Evolutionary conservation across 2,329 filamentous ascomycete genomes (phyloP).

Genomic region (Madurella mycetomatis): DNA sequence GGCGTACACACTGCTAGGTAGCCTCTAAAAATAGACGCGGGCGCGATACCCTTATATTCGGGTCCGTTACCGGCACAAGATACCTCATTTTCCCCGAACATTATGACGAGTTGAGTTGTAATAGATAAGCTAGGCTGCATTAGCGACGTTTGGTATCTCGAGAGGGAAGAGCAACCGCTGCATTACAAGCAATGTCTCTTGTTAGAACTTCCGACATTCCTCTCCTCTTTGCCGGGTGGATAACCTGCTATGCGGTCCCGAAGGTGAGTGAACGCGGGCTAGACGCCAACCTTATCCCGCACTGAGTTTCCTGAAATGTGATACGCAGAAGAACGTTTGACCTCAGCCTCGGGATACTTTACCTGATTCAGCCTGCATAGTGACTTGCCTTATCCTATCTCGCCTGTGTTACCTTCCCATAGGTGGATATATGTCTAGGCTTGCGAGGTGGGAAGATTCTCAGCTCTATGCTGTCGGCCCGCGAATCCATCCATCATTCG

Average conservation of each 20-base stretch:
- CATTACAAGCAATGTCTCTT: not conserved
- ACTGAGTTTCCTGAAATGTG: no score
- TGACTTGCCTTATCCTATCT: no score
- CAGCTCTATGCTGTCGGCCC: not conserved
- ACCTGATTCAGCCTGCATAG: no score
- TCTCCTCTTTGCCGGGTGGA: no score
- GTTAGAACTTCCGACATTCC: no score
- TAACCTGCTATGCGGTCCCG: no score
- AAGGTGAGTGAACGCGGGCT: no score
- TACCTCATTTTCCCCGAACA: not conserved
- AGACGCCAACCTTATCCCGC: no score
- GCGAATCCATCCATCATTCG: not conserved
- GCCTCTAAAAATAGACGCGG: constrained; percentile 17
- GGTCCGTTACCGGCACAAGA: constrained; percentile 5
- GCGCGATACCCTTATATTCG: constrained; percentile 4
- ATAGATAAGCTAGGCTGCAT: not conserved
- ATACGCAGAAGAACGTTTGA: no score
- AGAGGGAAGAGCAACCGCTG: not conserved
- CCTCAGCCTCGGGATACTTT: no score
- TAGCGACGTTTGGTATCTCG: not conserved
- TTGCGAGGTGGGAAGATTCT: not conserved
- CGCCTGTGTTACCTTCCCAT: not conserved
- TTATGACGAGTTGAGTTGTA: not conserved
- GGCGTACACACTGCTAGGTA: not conserved
- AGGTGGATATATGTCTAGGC: not conserved